phyloP scores from a whole-genome alignment of 1,284 basidiomycete genomes.

The Heterobasidion irregulare region DNA sequence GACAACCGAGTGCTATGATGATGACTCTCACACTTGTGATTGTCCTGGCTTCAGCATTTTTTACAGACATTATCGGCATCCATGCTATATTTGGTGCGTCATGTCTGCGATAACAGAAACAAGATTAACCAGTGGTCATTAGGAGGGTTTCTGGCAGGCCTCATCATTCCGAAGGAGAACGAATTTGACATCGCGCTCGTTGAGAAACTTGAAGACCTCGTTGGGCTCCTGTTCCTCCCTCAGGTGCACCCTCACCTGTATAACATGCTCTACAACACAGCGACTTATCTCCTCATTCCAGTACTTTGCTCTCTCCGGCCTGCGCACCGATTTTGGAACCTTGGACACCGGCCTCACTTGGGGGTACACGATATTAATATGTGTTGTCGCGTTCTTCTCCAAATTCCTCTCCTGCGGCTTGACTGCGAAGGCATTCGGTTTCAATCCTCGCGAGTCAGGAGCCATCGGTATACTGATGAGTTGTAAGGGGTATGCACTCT shows the following conservation, averaged over 20 bases:
- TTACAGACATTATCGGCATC: constrained; percentile 83
- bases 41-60: constrained; percentile 75
- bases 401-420: constrained; percentile 70
- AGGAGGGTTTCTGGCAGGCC: constrained; percentile 83
- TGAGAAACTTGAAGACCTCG: constrained; percentile 74
- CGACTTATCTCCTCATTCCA: constrained; percentile 16
- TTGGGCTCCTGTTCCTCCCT: constrained; percentile 72
- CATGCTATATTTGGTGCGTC: constrained; percentile 55
- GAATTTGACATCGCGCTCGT: constrained; percentile 75
- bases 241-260: constrained; percentile 39
- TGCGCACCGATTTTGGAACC: constrained; percentile 78
- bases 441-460: constrained; percentile 71
- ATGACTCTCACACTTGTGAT: constrained; percentile 76
- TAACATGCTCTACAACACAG: neutral
- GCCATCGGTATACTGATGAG: constrained; percentile 90
- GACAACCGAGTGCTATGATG: constrained; percentile 67
- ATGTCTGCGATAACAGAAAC: neutral
- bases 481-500: constrained; percentile 72
- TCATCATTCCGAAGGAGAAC: constrained; percentile 85
- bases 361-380: constrained; percentile 83
- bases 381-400: constrained; percentile 71
- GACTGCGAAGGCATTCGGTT: constrained; percentile 59
- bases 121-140: neutral
- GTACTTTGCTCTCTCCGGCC: constrained; percentile 81
- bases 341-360: constrained; percentile 71